These are phyloP conservation scores for Colletotrichum sp. DNA, from an alignment of 2,329 filamentous ascomycete species.

Conservation along the genomic window DNA sequence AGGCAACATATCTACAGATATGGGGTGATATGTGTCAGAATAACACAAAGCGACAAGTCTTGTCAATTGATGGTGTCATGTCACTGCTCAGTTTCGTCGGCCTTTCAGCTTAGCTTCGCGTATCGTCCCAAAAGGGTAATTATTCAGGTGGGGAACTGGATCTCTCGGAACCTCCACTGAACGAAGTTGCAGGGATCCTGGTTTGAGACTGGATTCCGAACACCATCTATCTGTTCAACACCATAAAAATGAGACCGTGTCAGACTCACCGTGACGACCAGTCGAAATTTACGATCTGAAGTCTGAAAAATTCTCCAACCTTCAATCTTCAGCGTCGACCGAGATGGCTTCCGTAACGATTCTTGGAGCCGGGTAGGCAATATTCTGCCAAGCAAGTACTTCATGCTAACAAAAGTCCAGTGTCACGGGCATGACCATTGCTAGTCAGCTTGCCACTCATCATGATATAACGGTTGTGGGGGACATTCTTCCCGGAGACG, in stretches of 20 bases:
- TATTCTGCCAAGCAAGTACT: background rate
- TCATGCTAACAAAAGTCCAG: background rate
- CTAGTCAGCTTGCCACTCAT: background rate
- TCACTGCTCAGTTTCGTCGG: background rate
- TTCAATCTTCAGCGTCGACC: background rate
- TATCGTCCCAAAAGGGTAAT: background rate
- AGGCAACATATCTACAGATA: background rate
- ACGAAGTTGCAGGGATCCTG: background rate
- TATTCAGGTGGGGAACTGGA: background rate
- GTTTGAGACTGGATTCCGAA: background rate
- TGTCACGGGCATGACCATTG: background rate
- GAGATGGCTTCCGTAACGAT: background rate
- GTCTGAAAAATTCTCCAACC: background rate
- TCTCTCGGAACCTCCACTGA: background rate
- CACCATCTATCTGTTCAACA: background rate
- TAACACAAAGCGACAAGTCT: background rate
- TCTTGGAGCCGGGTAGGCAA: background rate
- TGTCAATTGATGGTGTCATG: background rate
- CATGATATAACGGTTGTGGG: background rate
- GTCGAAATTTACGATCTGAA: background rate
- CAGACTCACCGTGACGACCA: background rate
- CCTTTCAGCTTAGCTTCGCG: background rate
- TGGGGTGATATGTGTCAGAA: background rate
- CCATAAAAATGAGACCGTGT: background rate
- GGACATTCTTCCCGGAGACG: background rate